A percentile compares a stretch with the other conserved stretches of the same genome.
phyloP scores from a whole-genome alignment of 768 basidiomycete genomes.

The Hericium erinaceus region DNA sequence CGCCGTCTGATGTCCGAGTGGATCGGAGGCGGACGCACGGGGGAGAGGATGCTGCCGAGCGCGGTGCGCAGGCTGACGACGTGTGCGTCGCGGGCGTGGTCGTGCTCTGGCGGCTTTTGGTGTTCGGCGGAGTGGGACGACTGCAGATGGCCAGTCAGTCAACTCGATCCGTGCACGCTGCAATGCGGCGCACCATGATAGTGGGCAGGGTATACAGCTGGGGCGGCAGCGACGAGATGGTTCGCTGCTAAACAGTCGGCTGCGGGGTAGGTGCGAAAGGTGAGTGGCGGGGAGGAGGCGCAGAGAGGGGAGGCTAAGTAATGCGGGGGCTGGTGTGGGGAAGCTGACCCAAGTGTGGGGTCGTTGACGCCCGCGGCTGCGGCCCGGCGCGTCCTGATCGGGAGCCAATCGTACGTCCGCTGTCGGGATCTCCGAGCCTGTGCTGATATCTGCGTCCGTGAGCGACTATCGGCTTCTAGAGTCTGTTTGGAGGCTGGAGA shows the following conservation, averaged over 20 bases:
- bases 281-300: not conserved
- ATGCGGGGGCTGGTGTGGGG: not conserved
- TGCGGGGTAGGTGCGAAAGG: not conserved
- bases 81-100: constrained; percentile 22
- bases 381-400: too few relatives aligned
- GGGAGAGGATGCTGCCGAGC: constrained; percentile 50
- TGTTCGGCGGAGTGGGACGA: not conserved
- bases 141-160: not conserved
- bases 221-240: not conserved
- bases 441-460: too few relatives aligned
- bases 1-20: not conserved
- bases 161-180: not conserved
- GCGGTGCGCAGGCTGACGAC: constrained; percentile 36
- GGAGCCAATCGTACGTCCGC: too few relatives aligned
- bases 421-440: too few relatives aligned
- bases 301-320: not conserved
- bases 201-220: not conserved
- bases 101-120: constrained; percentile 11
- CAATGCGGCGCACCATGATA: not conserved
- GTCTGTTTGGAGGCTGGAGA: too few relatives aligned
- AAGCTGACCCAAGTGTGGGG: not conserved
- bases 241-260: not conserved
- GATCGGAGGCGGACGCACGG: constrained; percentile 31
- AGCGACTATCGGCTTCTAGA: too few relatives aligned
- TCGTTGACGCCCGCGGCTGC: too few relatives aligned